Evolutionary conservation across 495 filamentous ascomycete species (phyloP).

Genomic region (Articulospora tetracladia): DNA sequence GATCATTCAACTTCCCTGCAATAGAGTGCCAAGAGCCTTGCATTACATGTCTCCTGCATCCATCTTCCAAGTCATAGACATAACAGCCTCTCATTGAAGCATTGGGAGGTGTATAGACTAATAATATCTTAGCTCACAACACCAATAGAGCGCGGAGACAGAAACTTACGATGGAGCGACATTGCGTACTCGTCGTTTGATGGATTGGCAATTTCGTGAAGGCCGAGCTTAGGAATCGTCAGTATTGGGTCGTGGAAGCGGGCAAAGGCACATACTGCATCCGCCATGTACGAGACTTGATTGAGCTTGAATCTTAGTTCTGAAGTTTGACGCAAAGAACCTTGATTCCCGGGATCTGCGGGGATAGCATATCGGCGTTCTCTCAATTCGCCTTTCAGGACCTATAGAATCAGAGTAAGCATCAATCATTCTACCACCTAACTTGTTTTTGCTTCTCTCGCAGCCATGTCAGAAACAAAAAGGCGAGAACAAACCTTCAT

Average conservation of each 20-base stretch:
- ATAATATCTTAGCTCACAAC: slow-evolving; percentile 12
- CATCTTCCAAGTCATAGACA: slow-evolving; percentile 61
- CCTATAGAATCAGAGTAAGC: slow-evolving; percentile 1
- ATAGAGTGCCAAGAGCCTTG: slow-evolving; percentile 38
- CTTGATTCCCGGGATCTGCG: slow-evolving; percentile 37
- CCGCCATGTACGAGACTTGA: slow-evolving; percentile 79
- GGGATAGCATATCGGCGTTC: slow-evolving; percentile 76
- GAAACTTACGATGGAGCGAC: slow-evolving; percentile 71
- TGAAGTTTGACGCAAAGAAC: slow-evolving; percentile 12
- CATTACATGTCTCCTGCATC: slow-evolving; percentile 50
- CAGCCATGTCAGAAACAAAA: too few species aligned
- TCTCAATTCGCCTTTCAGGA: slow-evolving; percentile 65
- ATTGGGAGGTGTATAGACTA: slow-evolving; percentile 73
- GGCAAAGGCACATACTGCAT: slow-evolving; percentile 31
- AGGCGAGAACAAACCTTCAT: slow-evolving; percentile 39
- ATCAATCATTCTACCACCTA: slow-evolving; percentile 15
- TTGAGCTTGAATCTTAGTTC: slow-evolving; percentile 9
- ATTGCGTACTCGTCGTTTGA: slow-evolving; percentile 69
- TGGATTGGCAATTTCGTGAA: slow-evolving; percentile 81
- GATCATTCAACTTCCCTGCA: background rate
- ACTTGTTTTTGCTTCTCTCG: too few species aligned
- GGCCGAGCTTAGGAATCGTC: slow-evolving; percentile 54
- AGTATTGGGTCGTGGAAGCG: background rate
- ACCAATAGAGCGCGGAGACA: background rate
- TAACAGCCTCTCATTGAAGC: slow-evolving; percentile 71